These are phyloP conservation scores for Cenococcum geophilum DNA, from an alignment of 495 filamentous ascomycete species.

Conservation along the genomic window DNA sequence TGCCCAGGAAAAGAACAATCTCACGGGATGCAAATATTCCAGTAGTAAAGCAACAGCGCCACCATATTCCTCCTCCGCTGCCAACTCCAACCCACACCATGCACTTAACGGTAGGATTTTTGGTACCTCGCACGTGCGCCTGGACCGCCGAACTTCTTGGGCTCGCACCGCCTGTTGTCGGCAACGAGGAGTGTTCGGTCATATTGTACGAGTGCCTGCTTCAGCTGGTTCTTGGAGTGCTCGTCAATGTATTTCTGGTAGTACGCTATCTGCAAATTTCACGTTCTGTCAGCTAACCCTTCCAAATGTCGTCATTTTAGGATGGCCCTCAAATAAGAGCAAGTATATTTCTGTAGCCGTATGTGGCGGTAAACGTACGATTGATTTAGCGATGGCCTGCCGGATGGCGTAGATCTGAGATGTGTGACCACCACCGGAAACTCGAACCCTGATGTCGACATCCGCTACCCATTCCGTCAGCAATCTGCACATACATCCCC, in stretches of 20 bases:
- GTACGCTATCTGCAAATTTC: conserved; percentile 62
- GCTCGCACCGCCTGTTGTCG: conserved; percentile 75
- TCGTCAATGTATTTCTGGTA: conserved; percentile 99
- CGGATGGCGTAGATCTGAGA: conserved; percentile 98
- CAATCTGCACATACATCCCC: not conserved
- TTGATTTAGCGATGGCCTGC: conserved; percentile 96
- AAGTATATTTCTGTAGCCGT: too few relatives aligned
- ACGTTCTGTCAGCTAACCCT: not conserved
- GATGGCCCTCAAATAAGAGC: too few relatives aligned
- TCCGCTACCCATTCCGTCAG: conserved; percentile 42
- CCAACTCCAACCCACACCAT: not conserved
- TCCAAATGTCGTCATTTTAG: too few relatives aligned
- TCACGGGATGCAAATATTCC: conserved; percentile 2
- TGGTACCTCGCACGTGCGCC: conserved; percentile 96
- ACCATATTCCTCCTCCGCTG: not conserved
- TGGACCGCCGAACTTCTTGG: conserved; percentile 61
- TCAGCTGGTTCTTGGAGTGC: conserved; percentile 98
- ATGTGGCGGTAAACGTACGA: conserved; percentile 42
- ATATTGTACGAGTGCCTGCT: conserved; percentile 88
- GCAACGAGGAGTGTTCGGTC: conserved; percentile 96
- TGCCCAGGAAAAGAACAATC: not conserved
- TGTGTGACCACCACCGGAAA: conserved; percentile 94
- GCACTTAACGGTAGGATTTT: conserved; percentile 66
- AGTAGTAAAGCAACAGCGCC: conserved; percentile 1
- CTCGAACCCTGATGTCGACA: conserved; percentile 96